Evolutionary conservation across 2,329 filamentous ascomycete species (phyloP).

Genomic region (Colletotrichum melonis): DNA sequence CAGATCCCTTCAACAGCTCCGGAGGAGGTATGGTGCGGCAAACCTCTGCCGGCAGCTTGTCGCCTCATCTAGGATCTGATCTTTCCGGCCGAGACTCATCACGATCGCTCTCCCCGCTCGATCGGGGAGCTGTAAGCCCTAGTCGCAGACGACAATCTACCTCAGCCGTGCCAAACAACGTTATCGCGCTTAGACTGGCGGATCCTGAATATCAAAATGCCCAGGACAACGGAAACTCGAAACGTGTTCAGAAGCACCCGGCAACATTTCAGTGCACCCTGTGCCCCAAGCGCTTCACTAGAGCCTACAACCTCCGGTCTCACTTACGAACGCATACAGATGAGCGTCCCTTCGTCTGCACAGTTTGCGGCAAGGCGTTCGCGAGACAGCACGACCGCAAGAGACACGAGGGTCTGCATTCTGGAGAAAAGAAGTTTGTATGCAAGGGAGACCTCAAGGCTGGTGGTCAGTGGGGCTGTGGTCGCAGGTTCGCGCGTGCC

Average conservation of each 20-base stretch:
- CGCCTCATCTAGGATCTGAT: conserved; percentile 62
- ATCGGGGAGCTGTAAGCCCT: conserved; percentile 61
- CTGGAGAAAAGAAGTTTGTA: conserved; percentile 98
- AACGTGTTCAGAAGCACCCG: conserved; percentile 96
- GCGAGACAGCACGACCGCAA: conserved; percentile 97
- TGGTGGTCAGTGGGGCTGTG: conserved; percentile 90
- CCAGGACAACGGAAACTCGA: conserved; percentile 70
- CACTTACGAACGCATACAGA: conserved; percentile 97
- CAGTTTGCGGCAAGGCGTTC: conserved; percentile 96
- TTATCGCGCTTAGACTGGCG: conserved; percentile 88
- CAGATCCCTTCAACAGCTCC: conserved; percentile 68
- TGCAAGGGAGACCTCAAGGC: conserved; percentile 91
- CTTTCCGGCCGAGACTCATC: conserved; percentile 58
- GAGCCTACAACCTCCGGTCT: conserved; percentile 95
- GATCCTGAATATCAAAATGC: conserved; percentile 85
- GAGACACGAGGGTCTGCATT: conserved; percentile 94
- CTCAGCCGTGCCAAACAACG: conserved; percentile 70
- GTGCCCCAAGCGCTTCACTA: conserved; percentile 95
- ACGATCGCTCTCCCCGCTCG: conserved; percentile 69
- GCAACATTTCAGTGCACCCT: conserved; percentile 95
- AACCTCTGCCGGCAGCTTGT: conserved; percentile 53
- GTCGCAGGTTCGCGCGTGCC: conserved; percentile 90
- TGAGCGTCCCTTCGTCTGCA: conserved; percentile 96
- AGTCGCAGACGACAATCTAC: conserved; percentile 71
- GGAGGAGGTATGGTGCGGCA: conserved; percentile 53